Base-by-base conservation (phyloP, 1,284 basidiomycete species). In the Xerocomus nothofagi region DNA sequence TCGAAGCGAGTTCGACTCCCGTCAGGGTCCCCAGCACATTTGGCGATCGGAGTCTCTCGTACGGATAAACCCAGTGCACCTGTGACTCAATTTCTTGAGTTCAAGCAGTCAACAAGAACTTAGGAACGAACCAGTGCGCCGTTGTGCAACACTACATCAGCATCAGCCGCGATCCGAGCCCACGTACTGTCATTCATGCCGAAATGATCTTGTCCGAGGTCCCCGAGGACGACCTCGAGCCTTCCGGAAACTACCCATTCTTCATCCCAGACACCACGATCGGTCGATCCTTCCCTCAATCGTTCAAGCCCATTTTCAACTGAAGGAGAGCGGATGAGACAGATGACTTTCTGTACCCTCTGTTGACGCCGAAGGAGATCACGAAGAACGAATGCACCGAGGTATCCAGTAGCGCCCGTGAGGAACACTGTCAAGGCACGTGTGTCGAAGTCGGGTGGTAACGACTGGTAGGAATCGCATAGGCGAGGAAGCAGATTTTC, bases 51-150 rank as follows among this genome's bases (percentile, higher is more conserved):
- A 99, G 79, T 70, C 88, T 93, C 67, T 93, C 88, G 72, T 99
- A 99, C 0, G 95, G 93, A 71, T 98, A 99, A 3, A 99, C 93
- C 97, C 97, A 99, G 67, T 99, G 97, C 14, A 99, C 91, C 91
- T 92, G 55, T 12, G 14, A 26, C 36, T 27, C 33, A 1, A 26
- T 15, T 10, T 6, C 27, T 45, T 52, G 30, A 51, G 44, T 26
- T 39, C n/a, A 45, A 21, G 26, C 7, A 21, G 6, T 3, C 11
- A 31, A 15, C 36, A 24, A 34, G 34, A 38, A 46, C 18, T 6
- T 12, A 21, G 29, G 21, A 15, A 73, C 87, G 57, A 59, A 93
- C 97, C 67, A 99, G 73, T 20, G 97, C 97, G 39, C 97, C 97
- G 62, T 99, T 99, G 70, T 99, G 97, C 48, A 99, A 67, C 26